Conservation (phyloP, 2,329 filamentous ascomycete genomes). For the Pseudocercospora vitis region DNA sequence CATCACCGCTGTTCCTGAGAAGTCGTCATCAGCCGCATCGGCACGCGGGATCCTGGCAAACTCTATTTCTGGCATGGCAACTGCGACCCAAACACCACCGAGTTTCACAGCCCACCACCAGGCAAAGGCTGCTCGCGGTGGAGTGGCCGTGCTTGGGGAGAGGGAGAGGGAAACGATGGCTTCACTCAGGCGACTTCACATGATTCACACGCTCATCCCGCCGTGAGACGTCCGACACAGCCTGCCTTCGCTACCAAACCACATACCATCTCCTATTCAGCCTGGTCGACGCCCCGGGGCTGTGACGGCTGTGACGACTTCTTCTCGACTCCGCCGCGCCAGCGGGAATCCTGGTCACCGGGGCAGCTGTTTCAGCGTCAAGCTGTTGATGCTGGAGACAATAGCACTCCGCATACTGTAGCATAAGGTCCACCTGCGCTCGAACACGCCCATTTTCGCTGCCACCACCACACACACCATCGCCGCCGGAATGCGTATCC, state of each 20-base stretch:
- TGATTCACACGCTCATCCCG: not conserved
- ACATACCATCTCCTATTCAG: not conserved
- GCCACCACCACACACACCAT: not conserved
- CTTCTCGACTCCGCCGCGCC: too few species aligned
- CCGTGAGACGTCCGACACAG: not conserved
- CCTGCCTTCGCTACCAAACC: slow-evolving; percentile 2
- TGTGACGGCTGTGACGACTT: slow-evolving; percentile 14
- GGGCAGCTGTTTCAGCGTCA: slow-evolving; percentile 9
- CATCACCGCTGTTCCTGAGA: not conserved
- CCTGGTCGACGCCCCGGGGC: not conserved
- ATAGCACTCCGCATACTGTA: slow-evolving; percentile 8
- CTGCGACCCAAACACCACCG: not conserved
- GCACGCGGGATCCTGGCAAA: not conserved
- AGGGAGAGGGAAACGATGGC: not conserved
- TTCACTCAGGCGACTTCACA: not conserved
- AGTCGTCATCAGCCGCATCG: not conserved
- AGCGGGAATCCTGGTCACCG: slow-evolving; percentile 12
- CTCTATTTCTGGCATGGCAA: not conserved
- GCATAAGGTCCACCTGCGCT: not conserved
- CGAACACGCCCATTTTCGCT: not conserved
- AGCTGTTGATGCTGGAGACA: slow-evolving; percentile 17
- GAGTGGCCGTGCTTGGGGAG: not conserved
- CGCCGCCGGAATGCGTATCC: slow-evolving; percentile 42
- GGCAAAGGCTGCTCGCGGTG: not conserved
- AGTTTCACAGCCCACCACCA: not conserved